Base-by-base conservation (phyloP, 176 grass and related monocot genomes). In the Thinopyrum elongatum region DNA sequence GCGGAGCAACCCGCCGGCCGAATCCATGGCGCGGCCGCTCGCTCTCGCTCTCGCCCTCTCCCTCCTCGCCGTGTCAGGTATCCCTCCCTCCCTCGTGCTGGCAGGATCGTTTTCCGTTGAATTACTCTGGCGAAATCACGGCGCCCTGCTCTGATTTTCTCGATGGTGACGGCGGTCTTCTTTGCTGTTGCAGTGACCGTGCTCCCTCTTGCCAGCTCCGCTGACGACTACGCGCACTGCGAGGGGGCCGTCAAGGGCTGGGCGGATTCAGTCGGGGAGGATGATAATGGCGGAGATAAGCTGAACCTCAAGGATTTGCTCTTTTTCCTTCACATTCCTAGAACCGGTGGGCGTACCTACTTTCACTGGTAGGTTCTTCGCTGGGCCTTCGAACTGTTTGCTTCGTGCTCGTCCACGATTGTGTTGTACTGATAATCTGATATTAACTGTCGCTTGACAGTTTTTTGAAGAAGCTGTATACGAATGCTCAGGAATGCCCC, bases 311-410 rank as follows among this genome's bases (percentile, higher is more conserved):
- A 89, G 77, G 97, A 99, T 82, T 61, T 99, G 74, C 87, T 99
- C 81, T 94, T 99, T 90, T 99, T 99, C 84, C 89, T 99, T 15
- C 97, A 99, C 62, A 90, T 99, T 78, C 97, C 97, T 3, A 86
- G 97, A 60, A 99, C 97, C 31, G 97, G 97, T 44, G 97, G 97
- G 2, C 92, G 97, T 27, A 89, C 97, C 72, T 99, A 97, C 47
- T 97, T 91, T 31, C 94, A 99, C 79, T 99, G 97, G 97, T 99
- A 84, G 16, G 59, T 65, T 17, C 36, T 65, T 17, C 30, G 11
- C 63, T 58, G 65, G 61, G 3, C 21, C 29, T 30, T 15, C 1
- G 2, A 60, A 16, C 22, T 9, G 22, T 79, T 74, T 26, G 41
- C 8, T 78, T 68, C 13, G 31, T 83, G 15, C n/a, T 66, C 35